Percentiles rank a stretch among this genome's conserved stretches.
Evolutionary conservation across 192 early-diverging fungal species (phyloP).

Genomic region (Entrophospora sp.): DNA sequence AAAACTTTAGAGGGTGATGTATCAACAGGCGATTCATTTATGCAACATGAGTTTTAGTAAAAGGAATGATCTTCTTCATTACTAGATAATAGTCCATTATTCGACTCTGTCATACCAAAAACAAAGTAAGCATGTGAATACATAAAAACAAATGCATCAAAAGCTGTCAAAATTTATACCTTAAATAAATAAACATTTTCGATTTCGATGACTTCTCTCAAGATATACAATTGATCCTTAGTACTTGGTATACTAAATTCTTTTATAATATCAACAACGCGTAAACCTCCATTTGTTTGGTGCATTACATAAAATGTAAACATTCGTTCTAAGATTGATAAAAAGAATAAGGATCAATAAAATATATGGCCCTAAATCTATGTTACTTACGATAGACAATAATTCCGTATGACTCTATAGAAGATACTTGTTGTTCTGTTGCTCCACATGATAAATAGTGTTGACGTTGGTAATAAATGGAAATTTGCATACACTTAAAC

Average conservation of each 20-base stretch:
- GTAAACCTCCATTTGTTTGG: constrained; percentile 14
- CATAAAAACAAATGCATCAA: constrained; percentile 5
- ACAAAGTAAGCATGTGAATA: constrained; percentile 14
- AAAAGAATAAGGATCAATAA: constrained; percentile 6
- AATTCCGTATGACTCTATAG: constrained; percentile 14
- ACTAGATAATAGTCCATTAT: constrained; percentile 9
- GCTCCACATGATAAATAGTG: constrained; percentile 14
- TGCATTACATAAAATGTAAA: constrained; percentile 19
- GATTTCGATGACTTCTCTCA: not conserved
- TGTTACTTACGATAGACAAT: constrained; percentile 15
- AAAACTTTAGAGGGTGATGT: constrained; percentile 9
- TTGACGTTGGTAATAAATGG: constrained; percentile 15
- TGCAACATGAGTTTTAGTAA: constrained; percentile 7
- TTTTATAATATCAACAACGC: constrained; percentile 12
- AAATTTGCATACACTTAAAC: constrained; percentile 18
- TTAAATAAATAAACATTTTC: constrained; percentile 20
- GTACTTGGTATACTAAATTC: constrained; percentile 21
- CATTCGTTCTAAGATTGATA: constrained; percentile 15
- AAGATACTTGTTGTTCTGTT: constrained; percentile 17
- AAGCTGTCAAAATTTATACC: constrained; percentile 17
- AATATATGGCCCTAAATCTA: not conserved
- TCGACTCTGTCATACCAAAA: constrained; percentile 16
- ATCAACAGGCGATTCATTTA: constrained; percentile 17
- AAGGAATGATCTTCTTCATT: constrained; percentile 12
- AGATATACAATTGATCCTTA: constrained; percentile 18